Conservation (phyloP, 1,139 yeast species). For the Kodamaea fungicola region DNA sequence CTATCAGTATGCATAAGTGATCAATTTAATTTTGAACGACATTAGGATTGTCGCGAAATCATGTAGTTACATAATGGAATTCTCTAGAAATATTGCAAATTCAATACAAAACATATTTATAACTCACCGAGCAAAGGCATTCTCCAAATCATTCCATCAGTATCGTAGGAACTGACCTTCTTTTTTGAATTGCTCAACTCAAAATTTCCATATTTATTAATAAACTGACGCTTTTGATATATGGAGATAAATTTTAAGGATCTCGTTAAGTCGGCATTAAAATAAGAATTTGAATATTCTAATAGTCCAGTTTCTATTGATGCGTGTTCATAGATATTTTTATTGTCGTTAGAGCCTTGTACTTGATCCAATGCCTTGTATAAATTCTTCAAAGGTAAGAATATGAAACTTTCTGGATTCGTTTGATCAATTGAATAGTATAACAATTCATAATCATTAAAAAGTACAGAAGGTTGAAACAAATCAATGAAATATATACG, state of each 20-base stretch:
- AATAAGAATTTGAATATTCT: slow-evolving; percentile 32
- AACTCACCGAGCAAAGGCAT: slow-evolving; percentile 46
- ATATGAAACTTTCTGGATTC: slow-evolving; percentile 40
- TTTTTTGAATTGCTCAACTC: slow-evolving; percentile 28
- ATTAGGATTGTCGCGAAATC: no score
- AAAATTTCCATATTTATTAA: slow-evolving; percentile 44
- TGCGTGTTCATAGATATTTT: slow-evolving; percentile 7
- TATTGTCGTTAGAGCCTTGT: slow-evolving; percentile 20
- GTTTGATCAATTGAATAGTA: slow-evolving; percentile 42
- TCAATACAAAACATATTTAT: slow-evolving; percentile 9
- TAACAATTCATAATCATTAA: slow-evolving; percentile 42
- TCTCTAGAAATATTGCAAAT: no score
- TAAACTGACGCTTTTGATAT: slow-evolving; percentile 45
- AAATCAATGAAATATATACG: slow-evolving; percentile 58
- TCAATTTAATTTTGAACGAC: no score
- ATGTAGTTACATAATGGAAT: no score
- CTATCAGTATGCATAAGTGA: no score
- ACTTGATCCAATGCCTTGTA: slow-evolving; percentile 38
- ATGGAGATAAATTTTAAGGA: slow-evolving; percentile 47
- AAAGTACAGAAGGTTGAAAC: slow-evolving; percentile 39
- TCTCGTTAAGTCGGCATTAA: slow-evolving; percentile 33
- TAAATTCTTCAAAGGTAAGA: slow-evolving; percentile 40
- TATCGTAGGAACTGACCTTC: slow-evolving; percentile 30
- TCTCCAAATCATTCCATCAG: slow-evolving; percentile 50
- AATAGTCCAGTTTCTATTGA: slow-evolving; percentile 3